Evolutionary conservation across 2,329 filamentous ascomycete genomes (phyloP).

Genomic region (Escovopsis sp.): DNA sequence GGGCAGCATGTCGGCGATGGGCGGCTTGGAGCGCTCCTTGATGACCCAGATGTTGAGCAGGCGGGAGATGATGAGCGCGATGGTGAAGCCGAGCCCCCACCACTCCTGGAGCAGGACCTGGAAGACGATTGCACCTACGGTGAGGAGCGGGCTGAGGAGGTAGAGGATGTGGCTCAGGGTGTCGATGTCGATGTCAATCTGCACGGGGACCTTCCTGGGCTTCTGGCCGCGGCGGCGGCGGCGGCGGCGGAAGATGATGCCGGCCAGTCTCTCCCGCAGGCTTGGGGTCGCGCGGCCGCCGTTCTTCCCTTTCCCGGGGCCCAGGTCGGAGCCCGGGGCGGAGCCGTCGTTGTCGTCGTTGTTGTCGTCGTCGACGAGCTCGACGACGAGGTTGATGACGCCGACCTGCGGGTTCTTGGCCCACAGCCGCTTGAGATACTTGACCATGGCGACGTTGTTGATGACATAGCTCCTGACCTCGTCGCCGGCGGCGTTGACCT

Average conservation of each 20-base stretch:
- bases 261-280: constrained; percentile 9
- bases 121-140: constrained; percentile 26
- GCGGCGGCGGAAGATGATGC: background rate
- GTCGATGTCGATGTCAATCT: constrained; percentile 19
- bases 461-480: constrained; percentile 21
- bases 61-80: constrained; percentile 37
- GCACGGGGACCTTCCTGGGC: background rate
- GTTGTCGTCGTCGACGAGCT: constrained; percentile 10
- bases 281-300: background rate
- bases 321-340: constrained; percentile 1
- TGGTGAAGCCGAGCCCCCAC: constrained; percentile 34
- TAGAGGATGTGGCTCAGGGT: constrained; percentile 35
- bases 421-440: constrained; percentile 24
- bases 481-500: constrained; percentile 6
- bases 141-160: constrained; percentile 31
- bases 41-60: constrained; percentile 42
- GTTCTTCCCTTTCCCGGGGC: constrained; percentile 4
- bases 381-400: constrained; percentile 17
- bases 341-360: constrained; percentile 4
- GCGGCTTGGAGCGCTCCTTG: constrained; percentile 29
- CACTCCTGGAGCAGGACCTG: constrained; percentile 34
- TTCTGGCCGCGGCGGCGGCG: constrained; percentile 3
- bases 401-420: constrained; percentile 8
- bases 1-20: background rate
- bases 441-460: constrained; percentile 36